phyloP scores from a whole-genome alignment of 1,284 basidiomycete genomes.

The Cutaneotrichosporon spelunceum region DNA sequence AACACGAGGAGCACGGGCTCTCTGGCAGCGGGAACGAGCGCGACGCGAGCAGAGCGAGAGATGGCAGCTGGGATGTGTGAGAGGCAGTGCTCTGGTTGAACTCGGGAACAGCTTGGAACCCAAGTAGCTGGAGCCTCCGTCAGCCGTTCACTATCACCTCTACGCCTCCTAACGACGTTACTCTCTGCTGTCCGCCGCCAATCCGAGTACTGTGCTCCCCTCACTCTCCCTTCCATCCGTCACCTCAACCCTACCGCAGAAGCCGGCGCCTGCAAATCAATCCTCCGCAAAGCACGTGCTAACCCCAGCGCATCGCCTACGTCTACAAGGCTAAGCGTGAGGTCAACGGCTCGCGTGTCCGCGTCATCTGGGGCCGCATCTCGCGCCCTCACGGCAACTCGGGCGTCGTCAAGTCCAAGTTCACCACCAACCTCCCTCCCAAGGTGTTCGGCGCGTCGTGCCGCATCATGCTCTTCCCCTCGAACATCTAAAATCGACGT shows the following conservation, averaged over 20 bases:
- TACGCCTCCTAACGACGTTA: not conserved
- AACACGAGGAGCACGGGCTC: not conserved
- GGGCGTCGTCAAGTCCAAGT: conserved; percentile 97
- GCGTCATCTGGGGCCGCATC: conserved; percentile 95
- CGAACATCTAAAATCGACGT: conserved; percentile 48
- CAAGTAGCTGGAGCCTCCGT: not conserved
- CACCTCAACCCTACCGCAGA: not conserved
- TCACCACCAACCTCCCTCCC: conserved; percentile 93
- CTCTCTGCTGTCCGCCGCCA: not conserved
- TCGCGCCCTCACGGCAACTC: conserved; percentile 90
- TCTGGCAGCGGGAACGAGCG: not conserved
- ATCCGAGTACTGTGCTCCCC: not conserved
- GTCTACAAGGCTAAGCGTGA: conserved; percentile 95
- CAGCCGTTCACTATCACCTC: not conserved
- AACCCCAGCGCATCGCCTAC: conserved; percentile 81
- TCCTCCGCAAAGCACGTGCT: conserved; percentile 8
- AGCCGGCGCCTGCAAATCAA: not conserved
- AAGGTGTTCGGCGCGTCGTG: conserved; percentile 91
- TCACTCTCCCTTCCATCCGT: not conserved
- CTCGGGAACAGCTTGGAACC: not conserved
- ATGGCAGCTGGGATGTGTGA: not conserved
- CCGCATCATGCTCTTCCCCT: conserved; percentile 64
- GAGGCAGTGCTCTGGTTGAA: not conserved
- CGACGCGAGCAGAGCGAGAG: not conserved
- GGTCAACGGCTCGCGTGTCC: conserved; percentile 85